A percentile compares a stretch with the other conserved stretches of the same genome.
These are phyloP conservation scores for Penicillium italicum DNA, from an alignment of 2,329 filamentous ascomycete species.

Conservation along the genomic window DNA sequence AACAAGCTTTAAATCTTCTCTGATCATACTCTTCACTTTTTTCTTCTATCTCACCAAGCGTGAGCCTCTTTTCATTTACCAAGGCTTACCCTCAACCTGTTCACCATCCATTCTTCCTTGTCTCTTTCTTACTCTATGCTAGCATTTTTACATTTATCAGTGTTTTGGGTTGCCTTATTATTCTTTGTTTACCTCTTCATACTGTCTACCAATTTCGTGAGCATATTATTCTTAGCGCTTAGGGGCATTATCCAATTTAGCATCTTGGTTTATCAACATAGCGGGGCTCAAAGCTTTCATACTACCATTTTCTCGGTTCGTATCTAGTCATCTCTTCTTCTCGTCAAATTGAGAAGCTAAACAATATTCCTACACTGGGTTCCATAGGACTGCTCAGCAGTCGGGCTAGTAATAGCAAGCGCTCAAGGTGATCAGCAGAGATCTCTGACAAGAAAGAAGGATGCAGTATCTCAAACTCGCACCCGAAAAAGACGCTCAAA, in stretches of 20 bases:
- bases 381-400: background rate
- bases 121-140: background rate
- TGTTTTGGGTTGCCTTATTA: slow-evolving; percentile 1
- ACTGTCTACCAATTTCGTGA: slow-evolving; percentile 7
- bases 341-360: background rate
- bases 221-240: slow-evolving; percentile 13
- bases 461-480: background rate
- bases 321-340: background rate
- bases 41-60: background rate
- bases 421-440: background rate
- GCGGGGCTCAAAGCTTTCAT: background rate
- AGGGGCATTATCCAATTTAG: slow-evolving; percentile 10
- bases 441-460: background rate
- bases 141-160: background rate
- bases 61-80: background rate
- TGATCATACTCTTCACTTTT: slow-evolving; percentile 15
- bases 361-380: background rate
- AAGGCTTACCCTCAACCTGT: slow-evolving; percentile 1
- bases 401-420: background rate
- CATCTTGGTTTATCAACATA: slow-evolving; percentile 10
- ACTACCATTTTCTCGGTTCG: background rate
- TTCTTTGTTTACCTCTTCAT: slow-evolving; percentile 5
- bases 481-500: slow-evolving; percentile 17
- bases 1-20: slow-evolving; percentile 9
- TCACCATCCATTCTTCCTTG: background rate